phyloP scores from a whole-genome alignment of 176 grass and related monocot genomes.

The Eragrostis curvula region DNA sequence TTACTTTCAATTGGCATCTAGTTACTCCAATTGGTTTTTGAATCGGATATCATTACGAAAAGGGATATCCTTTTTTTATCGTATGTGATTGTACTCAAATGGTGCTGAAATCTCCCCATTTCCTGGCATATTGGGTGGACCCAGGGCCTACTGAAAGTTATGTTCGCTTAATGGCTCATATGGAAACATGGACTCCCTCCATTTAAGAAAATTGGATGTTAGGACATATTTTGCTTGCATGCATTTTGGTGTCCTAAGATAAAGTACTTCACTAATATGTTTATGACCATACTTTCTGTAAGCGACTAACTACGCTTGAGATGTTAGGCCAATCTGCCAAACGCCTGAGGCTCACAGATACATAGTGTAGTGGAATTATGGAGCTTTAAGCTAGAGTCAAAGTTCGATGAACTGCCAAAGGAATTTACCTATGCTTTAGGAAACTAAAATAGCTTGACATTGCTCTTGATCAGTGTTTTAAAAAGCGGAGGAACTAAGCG shows the following conservation, averaged over 20 bases:
- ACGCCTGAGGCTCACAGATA: background rate
- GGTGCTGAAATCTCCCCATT: background rate
- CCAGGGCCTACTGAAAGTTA: background rate
- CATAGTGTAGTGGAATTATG: background rate
- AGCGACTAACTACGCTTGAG: background rate
- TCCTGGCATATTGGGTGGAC: background rate
- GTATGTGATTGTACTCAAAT: background rate
- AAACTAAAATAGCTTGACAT: background rate
- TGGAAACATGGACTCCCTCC: background rate
- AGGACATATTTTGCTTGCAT: background rate
- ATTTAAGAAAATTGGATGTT: background rate
- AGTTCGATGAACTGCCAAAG: background rate
- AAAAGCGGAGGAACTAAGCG: too few species aligned
- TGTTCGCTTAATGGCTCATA: background rate
- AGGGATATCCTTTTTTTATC: background rate
- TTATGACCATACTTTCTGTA: slow-evolving; percentile 16
- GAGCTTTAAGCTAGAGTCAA: background rate
- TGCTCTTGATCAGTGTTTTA: too few species aligned
- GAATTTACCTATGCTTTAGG: background rate
- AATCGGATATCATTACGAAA: background rate
- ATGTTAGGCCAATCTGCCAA: background rate
- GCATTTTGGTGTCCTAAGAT: background rate
- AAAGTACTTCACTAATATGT: slow-evolving; percentile 2
- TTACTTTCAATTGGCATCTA: background rate
- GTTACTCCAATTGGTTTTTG: background rate